phyloP scores from a whole-genome alignment of 2,329 filamentous ascomycete genomes.

The Ambrosiella cleistominuta region DNA sequence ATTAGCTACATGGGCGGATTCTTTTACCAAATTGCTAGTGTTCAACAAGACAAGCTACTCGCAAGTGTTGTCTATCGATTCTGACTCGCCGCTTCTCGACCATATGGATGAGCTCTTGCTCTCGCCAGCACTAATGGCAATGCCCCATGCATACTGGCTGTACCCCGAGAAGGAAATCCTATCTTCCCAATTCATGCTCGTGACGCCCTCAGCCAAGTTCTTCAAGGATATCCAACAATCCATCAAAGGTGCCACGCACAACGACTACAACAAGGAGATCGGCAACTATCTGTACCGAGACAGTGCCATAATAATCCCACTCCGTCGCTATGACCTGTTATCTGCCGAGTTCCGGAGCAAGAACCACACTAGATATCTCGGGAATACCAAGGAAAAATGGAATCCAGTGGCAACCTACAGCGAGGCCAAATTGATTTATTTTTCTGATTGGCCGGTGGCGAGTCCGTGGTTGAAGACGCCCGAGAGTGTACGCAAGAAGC shows the following conservation, averaged over 20 bases:
- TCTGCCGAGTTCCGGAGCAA: slow-evolving; percentile 39
- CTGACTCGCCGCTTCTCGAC: slow-evolving; percentile 42
- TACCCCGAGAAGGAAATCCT: slow-evolving; percentile 34
- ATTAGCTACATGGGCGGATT: slow-evolving; percentile 40
- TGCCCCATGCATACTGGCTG: slow-evolving; percentile 56
- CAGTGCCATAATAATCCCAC: slow-evolving; percentile 43
- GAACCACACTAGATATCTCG: slow-evolving; percentile 29
- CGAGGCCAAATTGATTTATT: slow-evolving; percentile 40
- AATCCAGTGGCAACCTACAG: slow-evolving; percentile 32
- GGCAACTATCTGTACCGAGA: slow-evolving; percentile 44
- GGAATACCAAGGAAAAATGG: slow-evolving; percentile 30
- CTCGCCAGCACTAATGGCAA: slow-evolving; percentile 39
- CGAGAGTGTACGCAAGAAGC: slow-evolving; percentile 3
- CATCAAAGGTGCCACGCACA: slow-evolving; percentile 15
- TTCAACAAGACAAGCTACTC: slow-evolving; percentile 47
- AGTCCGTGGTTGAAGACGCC: slow-evolving; percentile 31
- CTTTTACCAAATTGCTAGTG: slow-evolving; percentile 48
- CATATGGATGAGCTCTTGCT: slow-evolving; percentile 49
- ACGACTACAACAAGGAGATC: slow-evolving; percentile 49
- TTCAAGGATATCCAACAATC: slow-evolving; percentile 21
- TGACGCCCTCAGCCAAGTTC: slow-evolving; percentile 38
- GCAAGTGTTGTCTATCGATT: slow-evolving; percentile 33
- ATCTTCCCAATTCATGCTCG: slow-evolving; percentile 42
- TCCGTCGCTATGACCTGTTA: slow-evolving; percentile 42
- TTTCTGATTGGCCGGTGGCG: slow-evolving; percentile 23